Base-by-base conservation (phyloP, 768 basidiomycete genomes). In the Collybia sordida region DNA sequence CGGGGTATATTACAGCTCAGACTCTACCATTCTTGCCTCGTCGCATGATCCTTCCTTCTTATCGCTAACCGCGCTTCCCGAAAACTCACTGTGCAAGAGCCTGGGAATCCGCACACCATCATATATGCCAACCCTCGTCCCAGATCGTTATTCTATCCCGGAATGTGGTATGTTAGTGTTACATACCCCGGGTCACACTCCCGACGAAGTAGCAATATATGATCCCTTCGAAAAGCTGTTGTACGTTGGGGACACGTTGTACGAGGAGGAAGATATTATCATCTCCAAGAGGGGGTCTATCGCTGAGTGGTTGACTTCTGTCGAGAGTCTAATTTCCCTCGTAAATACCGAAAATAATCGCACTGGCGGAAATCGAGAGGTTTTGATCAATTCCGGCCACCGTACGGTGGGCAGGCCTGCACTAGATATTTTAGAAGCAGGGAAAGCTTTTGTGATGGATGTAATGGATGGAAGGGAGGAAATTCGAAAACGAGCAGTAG, bases 101-200 rank as follows among this genome's bases (percentile, higher is more conserved):
- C 61, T 75, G 23, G 64, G 67, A 8, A 66, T 82, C 54, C 54
- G 38, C 40, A 71, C 71, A 1, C 81, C 80, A 0, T 53, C 60
- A n/a, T 82, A 80, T 56, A 67, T 59, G 3, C 75, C 78, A 8
- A 66, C 54, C 11, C 71, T 82, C n/a, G 73, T 76, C 12, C 70
- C 70, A 6, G 73, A 83, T 55, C 62, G 62, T 15, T 52, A 73
- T 45, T 49, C 48, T 17, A 63, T 80, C 48, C 54, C 55, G 17
- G 35, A 38, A 36, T 38, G 45, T 0, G 72, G 71, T 1, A 53
- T 83, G 21, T 68, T 52, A 2, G 64, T 81, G 48, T 65, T 82
- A 47, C 81, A 83, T 52, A 81, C 79, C 0, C 80, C 81, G 0
- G 80, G 81, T 22, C 82, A 83, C 50, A 82, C 77, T 0, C 81